Percentiles rank a stretch among this genome's conserved stretches.
These are phyloP conservation scores for Solanum sejunctum DNA, from an alignment of 257 asterid species.

Conservation along the genomic window DNA sequence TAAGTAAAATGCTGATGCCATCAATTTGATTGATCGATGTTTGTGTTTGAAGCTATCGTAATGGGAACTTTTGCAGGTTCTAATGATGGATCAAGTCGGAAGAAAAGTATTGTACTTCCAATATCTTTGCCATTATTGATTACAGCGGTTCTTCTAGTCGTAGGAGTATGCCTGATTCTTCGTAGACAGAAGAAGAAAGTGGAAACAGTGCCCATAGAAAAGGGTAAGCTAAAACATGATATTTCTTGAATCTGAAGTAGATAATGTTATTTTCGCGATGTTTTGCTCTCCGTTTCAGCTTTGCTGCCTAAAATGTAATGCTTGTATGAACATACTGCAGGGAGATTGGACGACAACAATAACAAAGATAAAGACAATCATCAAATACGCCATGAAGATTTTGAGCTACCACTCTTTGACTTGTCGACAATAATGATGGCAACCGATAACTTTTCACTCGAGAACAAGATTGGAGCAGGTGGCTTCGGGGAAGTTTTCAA, in stretches of 20 bases:
- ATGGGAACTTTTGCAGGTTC: neutral
- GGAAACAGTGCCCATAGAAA: neutral
- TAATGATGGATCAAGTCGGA: neutral
- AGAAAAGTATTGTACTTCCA: neutral
- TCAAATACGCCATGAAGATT: neutral
- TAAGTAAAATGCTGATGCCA: neutral
- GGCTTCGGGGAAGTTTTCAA: slow-evolving; percentile 25
- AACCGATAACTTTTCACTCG: slow-evolving; percentile 12
- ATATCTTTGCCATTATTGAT: neutral
- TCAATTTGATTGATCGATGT: neutral
- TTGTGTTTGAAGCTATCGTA: neutral
- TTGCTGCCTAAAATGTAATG: neutral
- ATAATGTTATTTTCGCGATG: neutral
- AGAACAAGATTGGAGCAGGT: slow-evolving; percentile 20
- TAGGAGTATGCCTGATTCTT: neutral
- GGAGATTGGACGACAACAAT: neutral
- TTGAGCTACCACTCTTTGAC: slow-evolving; percentile 18
- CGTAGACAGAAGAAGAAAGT: neutral
- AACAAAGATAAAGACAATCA: neutral
- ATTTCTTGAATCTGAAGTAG: neutral
- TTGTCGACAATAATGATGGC: slow-evolving; percentile 8
- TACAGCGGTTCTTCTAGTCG: neutral
- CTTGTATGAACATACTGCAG: neutral
- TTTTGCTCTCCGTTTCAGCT: neutral
- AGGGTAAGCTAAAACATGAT: neutral